Base-by-base conservation (phyloP, 345 rosid genomes). In the Theobroma cacao region DNA sequence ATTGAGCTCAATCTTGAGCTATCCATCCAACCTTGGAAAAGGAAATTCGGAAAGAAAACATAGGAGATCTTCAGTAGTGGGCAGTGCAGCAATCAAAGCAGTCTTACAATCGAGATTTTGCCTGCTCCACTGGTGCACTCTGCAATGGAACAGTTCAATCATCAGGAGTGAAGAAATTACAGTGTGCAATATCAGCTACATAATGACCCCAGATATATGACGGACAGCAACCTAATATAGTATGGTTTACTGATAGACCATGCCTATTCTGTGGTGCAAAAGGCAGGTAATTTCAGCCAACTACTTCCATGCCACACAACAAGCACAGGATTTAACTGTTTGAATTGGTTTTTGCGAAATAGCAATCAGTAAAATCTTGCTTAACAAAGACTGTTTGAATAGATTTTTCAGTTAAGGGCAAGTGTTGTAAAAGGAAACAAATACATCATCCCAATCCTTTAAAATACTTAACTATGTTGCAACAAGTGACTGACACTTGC, bases 81-180 rank as follows among this genome's bases (percentile, higher is more conserved):
- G 20, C 47, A 40, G 4, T 26, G 56, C 65, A 13, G 43, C 50
- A 12, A 38, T 36, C 24, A 22, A 74, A 24, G 24, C 31, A 38
- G 50, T 10, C 79, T 85, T 79, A 89, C 74, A 89, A 28, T 65
- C 83, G 85, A 1, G 92, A 87, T 31, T 82, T 82, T 26, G 80
- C 79, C 75, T 78, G 84, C 67, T 89, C 86, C 80, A 85, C 74
- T 0, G 88, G 92, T 63, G 91, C 82, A 79, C 97, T 90, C 98
- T 94, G 97, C 81, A 78, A 79, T n/a, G 64, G 10, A 81, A 66
- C 47, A 26, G 48, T 45, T 11, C 15, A 74, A 47, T 71, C 40
- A 69, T 77, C 52, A 38, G 77, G 22, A 43, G 55, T 1, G 2
- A 75, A 62, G 36, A 34, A 1, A 11, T 69, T 10, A 56, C 69